phyloP scores from a whole-genome alignment of 164 flowering plant genomes.

The Tinospora cordifolia region DNA sequence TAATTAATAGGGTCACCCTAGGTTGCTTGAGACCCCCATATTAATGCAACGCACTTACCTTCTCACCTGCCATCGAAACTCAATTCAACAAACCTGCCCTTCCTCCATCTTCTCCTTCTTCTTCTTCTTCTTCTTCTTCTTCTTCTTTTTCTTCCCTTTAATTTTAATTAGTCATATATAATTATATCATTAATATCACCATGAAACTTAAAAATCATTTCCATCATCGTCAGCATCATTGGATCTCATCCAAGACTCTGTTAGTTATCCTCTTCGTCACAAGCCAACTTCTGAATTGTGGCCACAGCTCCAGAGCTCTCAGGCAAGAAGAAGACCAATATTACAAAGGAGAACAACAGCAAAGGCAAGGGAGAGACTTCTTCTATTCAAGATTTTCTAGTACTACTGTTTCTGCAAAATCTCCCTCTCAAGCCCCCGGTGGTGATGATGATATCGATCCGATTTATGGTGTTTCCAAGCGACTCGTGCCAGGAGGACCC shows the following conservation, averaged over 20 bases:
- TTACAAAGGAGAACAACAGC: background rate
- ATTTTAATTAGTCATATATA: too few relatives aligned
- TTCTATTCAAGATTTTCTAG: conserved; percentile 1
- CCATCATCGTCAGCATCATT: background rate
- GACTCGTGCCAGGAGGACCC: conserved; percentile 27
- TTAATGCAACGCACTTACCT: background rate
- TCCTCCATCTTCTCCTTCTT: background rate
- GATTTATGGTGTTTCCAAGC: conserved; percentile 20
- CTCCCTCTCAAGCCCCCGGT: background rate
- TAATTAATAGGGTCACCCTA: background rate
- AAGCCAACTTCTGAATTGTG: background rate
- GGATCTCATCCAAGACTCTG: background rate
- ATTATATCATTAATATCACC: too few relatives aligned
- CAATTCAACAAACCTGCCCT: background rate
- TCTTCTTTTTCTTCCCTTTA: background rate
- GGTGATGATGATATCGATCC: conserved; percentile 1
- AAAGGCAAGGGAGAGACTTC: background rate
- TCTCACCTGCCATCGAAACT: background rate
- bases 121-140: background rate
- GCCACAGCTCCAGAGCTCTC: conserved; percentile 2
- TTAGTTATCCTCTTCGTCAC: background rate
- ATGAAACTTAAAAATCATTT: background rate
- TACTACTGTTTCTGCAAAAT: background rate
- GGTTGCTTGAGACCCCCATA: background rate
- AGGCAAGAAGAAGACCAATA: background rate